phyloP scores from a whole-genome alignment of 345 rosid genomes.

The Moricandia arvensis region DNA sequence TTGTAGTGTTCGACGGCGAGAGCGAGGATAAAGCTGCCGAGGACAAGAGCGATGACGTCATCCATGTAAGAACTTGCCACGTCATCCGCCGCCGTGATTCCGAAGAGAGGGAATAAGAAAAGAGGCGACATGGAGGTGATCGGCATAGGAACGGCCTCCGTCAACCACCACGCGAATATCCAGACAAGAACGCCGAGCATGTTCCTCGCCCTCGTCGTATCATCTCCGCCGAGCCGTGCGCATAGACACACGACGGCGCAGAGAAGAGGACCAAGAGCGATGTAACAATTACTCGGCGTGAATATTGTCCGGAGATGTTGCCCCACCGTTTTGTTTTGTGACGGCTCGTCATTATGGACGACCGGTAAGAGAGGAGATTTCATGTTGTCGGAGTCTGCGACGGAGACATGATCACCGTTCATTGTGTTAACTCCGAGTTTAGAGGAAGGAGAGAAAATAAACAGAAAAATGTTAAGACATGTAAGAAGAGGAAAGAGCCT shows the following conservation, averaged over 20 bases:
- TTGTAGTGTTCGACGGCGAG: conserved; percentile 96
- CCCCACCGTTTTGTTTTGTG: conserved; percentile 18
- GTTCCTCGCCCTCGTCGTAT: conserved; percentile 50
- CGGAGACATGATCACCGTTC: conserved; percentile 32
- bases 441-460: background rate
- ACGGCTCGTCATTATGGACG: conserved; percentile 26
- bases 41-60: conserved; percentile 83
- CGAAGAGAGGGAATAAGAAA: conserved; percentile 79
- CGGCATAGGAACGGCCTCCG: conserved; percentile 95
- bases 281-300: conserved; percentile 50
- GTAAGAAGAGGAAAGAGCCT: background rate
- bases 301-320: conserved; percentile 38
- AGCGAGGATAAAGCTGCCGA: conserved; percentile 88
- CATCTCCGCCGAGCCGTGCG: conserved; percentile 48
- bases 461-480: conserved; percentile 5
- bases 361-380: conserved; percentile 69
- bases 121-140: conserved; percentile 87
- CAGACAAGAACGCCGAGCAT: conserved; percentile 79
- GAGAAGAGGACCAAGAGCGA: conserved; percentile 66
- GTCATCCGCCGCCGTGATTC: conserved; percentile 60
- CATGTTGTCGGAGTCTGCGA: conserved; percentile 37
- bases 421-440: conserved; percentile 32
- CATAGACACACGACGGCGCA: conserved; percentile 50
- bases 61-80: conserved; percentile 88
- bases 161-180: conserved; percentile 91